Evolutionary conservation across 1,284 basidiomycete species (phyloP), one percentile per base, ranked within the genome.

Genomic region (Trichosporon asahii): DNA sequence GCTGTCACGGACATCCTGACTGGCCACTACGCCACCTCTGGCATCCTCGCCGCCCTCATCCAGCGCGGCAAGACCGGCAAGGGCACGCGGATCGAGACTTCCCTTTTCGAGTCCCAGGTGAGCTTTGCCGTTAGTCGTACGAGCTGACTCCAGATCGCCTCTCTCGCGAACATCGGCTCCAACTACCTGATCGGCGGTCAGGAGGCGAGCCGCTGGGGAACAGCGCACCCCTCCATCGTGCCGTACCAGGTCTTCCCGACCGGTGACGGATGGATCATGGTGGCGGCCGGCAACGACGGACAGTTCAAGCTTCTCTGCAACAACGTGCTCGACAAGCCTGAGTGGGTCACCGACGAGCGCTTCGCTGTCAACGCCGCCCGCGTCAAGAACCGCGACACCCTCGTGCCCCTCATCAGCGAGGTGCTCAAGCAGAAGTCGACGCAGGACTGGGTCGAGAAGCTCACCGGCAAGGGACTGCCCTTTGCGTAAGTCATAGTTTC

Each of bases 161-260:
- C 92, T 8, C 87, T 98, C 6, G 94, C 90, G 1, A 98, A 98
- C 80, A 94, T 98, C 70, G 95, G 91, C 3, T 92, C 92, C 12
- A 97, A 95, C 84, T 97, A 94, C 84, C 88, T 98, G 65, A 91
- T 98, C 70, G 88, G 92, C 7, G 92, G 91, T 0, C 85, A 91
- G 82, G 93, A 96, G 81, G 95, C 91, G 9, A 87, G 87, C n/a
- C 86, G 95, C 65, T 90, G 94, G 81, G 95, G 95, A 27, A 98
- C 95, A 33, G 88, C 92, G 1, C 95, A 98, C 80, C 79, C 93
- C 14, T 93, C 91, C 9, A 90, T 95, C 76, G 94, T 94, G 1
- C 94, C 94, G 0, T 96, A 95, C 83, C 91, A 95, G 82, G 93
- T 92, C 7, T 95, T 98, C 80, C 88, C 91, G 0, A 95, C 94